Conservation (phyloP, 805 yeast species). For the Lachancea meyersii region DNA sequence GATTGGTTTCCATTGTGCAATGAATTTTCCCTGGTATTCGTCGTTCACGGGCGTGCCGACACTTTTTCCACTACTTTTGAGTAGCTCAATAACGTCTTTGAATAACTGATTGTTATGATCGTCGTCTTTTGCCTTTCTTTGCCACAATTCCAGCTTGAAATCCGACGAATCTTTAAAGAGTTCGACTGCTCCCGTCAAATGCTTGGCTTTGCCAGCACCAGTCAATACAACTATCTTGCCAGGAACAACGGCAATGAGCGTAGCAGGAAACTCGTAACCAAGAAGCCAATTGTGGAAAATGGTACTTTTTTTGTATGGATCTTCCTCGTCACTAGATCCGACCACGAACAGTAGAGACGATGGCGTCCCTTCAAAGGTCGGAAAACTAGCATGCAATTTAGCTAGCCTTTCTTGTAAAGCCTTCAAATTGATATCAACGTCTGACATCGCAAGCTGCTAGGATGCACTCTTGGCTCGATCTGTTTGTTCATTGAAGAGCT, state of each 20-base stretch:
- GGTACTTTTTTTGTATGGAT: constrained; percentile 84
- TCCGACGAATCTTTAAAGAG: constrained; percentile 42
- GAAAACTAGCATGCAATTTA: constrained; percentile 23
- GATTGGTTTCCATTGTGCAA: constrained; percentile 64
- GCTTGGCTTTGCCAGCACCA: constrained; percentile 77
- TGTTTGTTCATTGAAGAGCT: not conserved
- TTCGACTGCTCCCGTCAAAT: constrained; percentile 40
- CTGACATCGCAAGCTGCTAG: constrained; percentile 7
- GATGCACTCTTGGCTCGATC: not conserved
- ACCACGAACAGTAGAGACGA: constrained; percentile 57
- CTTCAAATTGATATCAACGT: constrained; percentile 31
- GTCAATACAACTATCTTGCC: constrained; percentile 63
- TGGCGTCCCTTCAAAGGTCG: constrained; percentile 30
- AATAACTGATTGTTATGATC: constrained; percentile 68
- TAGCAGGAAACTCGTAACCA: constrained; percentile 95
- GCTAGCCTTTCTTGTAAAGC: constrained; percentile 27
- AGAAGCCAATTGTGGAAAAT: constrained; percentile 85
- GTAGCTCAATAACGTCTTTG: constrained; percentile 43
- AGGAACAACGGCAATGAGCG: constrained; percentile 60
- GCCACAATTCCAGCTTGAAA: constrained; percentile 49
- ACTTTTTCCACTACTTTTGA: constrained; percentile 41
- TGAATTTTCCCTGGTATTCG: constrained; percentile 73
- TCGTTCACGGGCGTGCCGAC: constrained; percentile 75
- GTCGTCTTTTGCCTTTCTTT: constrained; percentile 68
- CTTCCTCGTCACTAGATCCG: constrained; percentile 82